Percentiles rank a stretch among this genome's conserved stretches.
These are phyloP conservation scores for Pyronema domesticum DNA, from an alignment of 495 filamentous ascomycete species.

Conservation along the genomic window DNA sequence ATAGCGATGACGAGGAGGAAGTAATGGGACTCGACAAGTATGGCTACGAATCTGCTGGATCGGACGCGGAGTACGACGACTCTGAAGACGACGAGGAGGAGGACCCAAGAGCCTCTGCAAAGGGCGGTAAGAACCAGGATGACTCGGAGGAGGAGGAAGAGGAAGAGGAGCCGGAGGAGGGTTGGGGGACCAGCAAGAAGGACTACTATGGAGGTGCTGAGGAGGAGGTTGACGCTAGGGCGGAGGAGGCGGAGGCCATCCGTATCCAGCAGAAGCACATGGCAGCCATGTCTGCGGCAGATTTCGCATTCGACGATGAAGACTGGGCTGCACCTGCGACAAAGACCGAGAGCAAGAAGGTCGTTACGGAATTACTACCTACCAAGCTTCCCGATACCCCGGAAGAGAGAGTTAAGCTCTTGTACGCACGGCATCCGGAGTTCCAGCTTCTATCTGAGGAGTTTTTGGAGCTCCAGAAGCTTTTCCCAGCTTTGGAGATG, in stretches of 20 bases:
- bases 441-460: slow-evolving; percentile 73
- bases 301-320: slow-evolving; percentile 79
- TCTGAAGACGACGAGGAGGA: slow-evolving; percentile 31
- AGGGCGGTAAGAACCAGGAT: slow-evolving; percentile 3
- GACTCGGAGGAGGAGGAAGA: slow-evolving; percentile 26
- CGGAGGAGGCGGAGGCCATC: slow-evolving; percentile 79
- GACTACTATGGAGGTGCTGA: slow-evolving; percentile 87
- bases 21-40: slow-evolving; percentile 47
- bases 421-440: slow-evolving; percentile 73
- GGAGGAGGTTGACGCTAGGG: slow-evolving; percentile 76
- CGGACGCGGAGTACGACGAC: slow-evolving; percentile 12
- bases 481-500: slow-evolving; percentile 38
- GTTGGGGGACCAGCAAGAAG: slow-evolving; percentile 63
- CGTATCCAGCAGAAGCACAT: slow-evolving; percentile 78
- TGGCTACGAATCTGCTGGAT: slow-evolving; percentile 5
- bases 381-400: slow-evolving; percentile 65
- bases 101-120: slow-evolving; percentile 26
- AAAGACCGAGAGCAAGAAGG: slow-evolving; percentile 28
- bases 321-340: slow-evolving; percentile 48
- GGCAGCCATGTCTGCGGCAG: slow-evolving; percentile 64
- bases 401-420: slow-evolving; percentile 55
- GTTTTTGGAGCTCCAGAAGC: slow-evolving; percentile 50
- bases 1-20: slow-evolving; percentile 25
- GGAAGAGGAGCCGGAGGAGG: slow-evolving; percentile 56
- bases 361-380: slow-evolving; percentile 68